These are phyloP conservation scores for Fomitopsis pinicola DNA, from an alignment of 1,284 basidiomycete genomes.

Conservation along the genomic window DNA sequence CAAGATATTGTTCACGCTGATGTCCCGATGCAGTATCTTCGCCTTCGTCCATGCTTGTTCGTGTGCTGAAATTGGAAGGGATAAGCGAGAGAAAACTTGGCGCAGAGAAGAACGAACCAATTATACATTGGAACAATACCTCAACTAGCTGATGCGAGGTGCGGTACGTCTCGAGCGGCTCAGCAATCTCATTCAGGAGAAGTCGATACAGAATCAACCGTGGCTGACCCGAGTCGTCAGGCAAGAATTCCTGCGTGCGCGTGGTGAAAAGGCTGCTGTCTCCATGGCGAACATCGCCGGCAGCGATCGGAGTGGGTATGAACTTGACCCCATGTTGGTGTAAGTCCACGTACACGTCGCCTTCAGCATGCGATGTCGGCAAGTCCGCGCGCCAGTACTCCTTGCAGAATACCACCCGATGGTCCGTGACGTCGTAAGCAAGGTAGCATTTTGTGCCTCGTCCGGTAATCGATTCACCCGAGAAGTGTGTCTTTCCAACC, in stretches of 20 bases:
- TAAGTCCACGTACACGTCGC: neutral
- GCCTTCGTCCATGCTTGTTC: neutral
- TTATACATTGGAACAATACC: too few relatives aligned
- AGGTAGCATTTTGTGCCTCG: conserved; percentile 7
- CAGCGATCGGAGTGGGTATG: neutral
- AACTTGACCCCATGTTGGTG: neutral
- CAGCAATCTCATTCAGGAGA: too few relatives aligned
- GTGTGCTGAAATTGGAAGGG: neutral
- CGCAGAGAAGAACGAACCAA: neutral
- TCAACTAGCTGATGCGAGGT: too few relatives aligned
- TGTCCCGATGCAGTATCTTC: neutral
- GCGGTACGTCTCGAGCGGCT: too few relatives aligned
- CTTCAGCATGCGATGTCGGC: neutral
- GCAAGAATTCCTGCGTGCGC: too few relatives aligned
- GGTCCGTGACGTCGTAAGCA: neutral
- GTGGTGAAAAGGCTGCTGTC: too few relatives aligned
- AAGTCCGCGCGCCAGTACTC: conserved; percentile 6
- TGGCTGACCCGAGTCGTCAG: too few relatives aligned
- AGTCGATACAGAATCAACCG: too few relatives aligned
- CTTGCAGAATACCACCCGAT: conserved; percentile 4
- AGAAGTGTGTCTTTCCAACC: neutral
- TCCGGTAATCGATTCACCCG: neutral
- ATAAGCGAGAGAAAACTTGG: neutral
- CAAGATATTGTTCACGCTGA: neutral
- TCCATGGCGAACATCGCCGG: too few relatives aligned